These are phyloP conservation scores for Pyrenochaeta sp. DNA, from an alignment of 2,329 filamentous ascomycete genomes.

Conservation along the genomic window DNA sequence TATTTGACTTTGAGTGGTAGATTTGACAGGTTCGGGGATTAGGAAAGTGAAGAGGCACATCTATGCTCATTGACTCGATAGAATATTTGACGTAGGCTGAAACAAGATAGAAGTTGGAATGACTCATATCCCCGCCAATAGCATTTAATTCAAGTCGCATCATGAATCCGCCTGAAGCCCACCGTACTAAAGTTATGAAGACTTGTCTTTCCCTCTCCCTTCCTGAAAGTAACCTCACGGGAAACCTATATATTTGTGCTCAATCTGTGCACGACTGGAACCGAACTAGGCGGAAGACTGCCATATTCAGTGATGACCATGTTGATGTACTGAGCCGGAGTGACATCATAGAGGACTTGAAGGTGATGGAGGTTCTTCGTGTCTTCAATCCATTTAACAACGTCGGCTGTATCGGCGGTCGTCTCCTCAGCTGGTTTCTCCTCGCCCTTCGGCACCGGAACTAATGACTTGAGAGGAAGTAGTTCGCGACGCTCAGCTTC, in stretches of 20 bases:
- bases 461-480: constrained; percentile 37
- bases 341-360: constrained; percentile 90
- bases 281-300: constrained; percentile 82
- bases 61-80: too few relatives aligned
- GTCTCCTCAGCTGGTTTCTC: constrained; percentile 31
- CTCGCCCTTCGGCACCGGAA: constrained; percentile 31
- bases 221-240: constrained; percentile 7
- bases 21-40: too few relatives aligned
- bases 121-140: too few relatives aligned
- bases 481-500: constrained; percentile 42
- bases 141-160: too few relatives aligned
- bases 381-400: constrained; percentile 47
- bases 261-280: constrained; percentile 74
- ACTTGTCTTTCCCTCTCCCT: too few relatives aligned
- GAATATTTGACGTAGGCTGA: too few relatives aligned
- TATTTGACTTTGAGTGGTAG: too few relatives aligned
- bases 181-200: too few relatives aligned
- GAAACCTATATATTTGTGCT: constrained; percentile 44
- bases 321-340: constrained; percentile 83
- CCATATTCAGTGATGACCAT: constrained; percentile 93
- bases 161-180: too few relatives aligned
- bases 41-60: too few relatives aligned
- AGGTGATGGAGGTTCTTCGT: constrained; percentile 63
- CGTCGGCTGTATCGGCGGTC: constrained; percentile 34
- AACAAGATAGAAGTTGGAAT: too few relatives aligned